Evolutionary conservation across 371 early-diverging fungal species (phyloP), one percentile per base, ranked within the genome.

Genomic region (Mucor racemosus): DNA sequence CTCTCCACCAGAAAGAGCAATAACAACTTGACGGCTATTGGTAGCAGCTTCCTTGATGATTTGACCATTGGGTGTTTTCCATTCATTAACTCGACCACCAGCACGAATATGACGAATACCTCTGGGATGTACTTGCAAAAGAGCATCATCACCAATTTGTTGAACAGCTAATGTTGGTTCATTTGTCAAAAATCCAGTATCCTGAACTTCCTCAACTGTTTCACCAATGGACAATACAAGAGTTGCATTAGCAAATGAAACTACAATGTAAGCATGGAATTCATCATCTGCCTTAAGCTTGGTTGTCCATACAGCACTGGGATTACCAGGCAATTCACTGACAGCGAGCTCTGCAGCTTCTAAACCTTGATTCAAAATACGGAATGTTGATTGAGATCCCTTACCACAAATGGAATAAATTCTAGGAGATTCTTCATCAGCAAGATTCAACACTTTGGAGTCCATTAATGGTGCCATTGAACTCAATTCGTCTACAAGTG

Each of bases 301-400:
- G 10, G 94, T 91, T 0, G 98, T 94, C 99, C 98, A 98, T 5
- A 98, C 93, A 19, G 94, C 96, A 71, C 87, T 94, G 5, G 98
- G 97, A 60, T 92, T 92, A 41, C 95, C 98, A 1, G 98, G 99
- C 31, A 99, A 80, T 67, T 95, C 96, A 19, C 93, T 88, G 15
- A 92, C 95, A 3, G 96, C 98, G 71, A 98, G 82, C 73, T 98
- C 98, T 2, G 89, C 80, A 0, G 94, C 94, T 69, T 98, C 96
- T 38, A 97, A 75, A 13, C 99, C 99, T 73, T 96, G 96, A 33
- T 96, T 86, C 68, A 97, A 77, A 58, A 96, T 94, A 65, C 94
- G 85, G 72, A 99, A 91, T 10, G 94, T 80, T 11, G 95, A 91
- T 21, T 88, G 80, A 9, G 92, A 77, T 2, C 96, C 95, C 33